phyloP scores from a whole-genome alignment of 306 rosid species.

The Benincasa hispida region DNA sequence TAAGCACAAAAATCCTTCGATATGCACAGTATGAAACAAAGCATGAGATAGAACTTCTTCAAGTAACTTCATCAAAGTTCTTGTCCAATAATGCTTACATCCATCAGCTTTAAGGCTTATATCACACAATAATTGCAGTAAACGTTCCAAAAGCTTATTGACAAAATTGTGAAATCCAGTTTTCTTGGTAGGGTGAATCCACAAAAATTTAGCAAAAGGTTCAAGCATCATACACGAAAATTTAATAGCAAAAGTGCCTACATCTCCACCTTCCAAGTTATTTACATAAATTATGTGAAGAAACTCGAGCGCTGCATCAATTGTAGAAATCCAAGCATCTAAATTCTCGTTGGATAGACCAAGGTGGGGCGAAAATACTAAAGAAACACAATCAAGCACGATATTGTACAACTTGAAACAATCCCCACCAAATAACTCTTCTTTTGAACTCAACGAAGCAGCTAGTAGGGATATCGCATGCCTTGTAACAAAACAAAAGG shows the following conservation, averaged over 20 bases:
- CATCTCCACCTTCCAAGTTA: constrained; percentile 28
- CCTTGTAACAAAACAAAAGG: constrained; percentile 38
- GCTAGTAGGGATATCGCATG: constrained; percentile 27
- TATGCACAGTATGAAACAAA: constrained; percentile 58
- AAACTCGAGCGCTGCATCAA: constrained; percentile 39
- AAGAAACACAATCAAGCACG: constrained; percentile 51
- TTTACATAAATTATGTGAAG: constrained; percentile 27
- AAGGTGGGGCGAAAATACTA: constrained; percentile 63
- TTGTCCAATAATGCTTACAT: constrained; percentile 27
- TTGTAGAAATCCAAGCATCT: constrained; percentile 58
- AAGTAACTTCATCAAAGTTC: constrained; percentile 32
- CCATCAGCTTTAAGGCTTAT: constrained; percentile 31
- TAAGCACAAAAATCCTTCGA: constrained; percentile 66
- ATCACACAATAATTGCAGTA: constrained; percentile 48
- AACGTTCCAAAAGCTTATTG: constrained; percentile 68
- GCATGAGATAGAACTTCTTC: constrained; percentile 72
- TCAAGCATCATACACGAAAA: constrained; percentile 53
- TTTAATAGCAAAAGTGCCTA: constrained; percentile 32
- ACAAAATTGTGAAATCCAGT: constrained; percentile 56
- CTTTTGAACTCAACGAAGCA: constrained; percentile 14
- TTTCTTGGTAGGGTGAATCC: constrained; percentile 50
- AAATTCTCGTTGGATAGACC: constrained; percentile 64
- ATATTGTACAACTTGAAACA: constrained; percentile 30
- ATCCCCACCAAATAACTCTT: constrained; percentile 20
- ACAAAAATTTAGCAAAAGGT: constrained; percentile 69